Base-by-base conservation (phyloP, 208 protist species). In the Crithidia fasciculata region DNA sequence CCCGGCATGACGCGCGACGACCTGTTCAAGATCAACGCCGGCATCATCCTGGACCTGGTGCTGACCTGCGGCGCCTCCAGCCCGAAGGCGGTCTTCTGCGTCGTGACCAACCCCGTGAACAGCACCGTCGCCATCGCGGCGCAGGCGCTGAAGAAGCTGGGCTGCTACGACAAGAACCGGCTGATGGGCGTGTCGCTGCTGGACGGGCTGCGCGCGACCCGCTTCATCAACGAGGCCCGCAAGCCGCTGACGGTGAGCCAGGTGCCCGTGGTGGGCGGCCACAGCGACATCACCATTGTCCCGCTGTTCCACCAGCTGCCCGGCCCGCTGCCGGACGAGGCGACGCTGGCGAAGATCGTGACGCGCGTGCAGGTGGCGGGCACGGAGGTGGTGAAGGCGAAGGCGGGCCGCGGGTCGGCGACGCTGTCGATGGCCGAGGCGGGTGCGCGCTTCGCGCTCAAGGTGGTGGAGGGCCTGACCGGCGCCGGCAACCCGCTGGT, bases 61-160 rank as follows among this genome's bases (percentile, higher is more conserved):
- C 70, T 93, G 66, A 92, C 89, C 19, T 95, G 88, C 82, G 95
- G 78, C 37, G 67, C 84, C 58, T 58, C 79, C 59, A 96, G 89
- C 77, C 98, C 98, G 49, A 88, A 97, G 67, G 98, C 98, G 4
- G 74, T 88, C 64, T 87, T 98, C 80, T 84, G 88, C 74, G 90
- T 99, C 65, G 95, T 98, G 57, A 96, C 95, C 18, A 98, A 99
- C 95, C 98, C 98, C 43, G 97, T 99, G 68, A 99, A 98, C 92
- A 98, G 96, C 79, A 98, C 95, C 10, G 96, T 98, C 41, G 91
- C 97, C 62, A 98, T 99, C 80, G 92, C 90, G 56, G 95, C 94
- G 19, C 81, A 98, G 86, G 88, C 89, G 44, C 78, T 98, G 64
- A 96, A 97, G 89, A 94, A 91, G 81, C 78, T 88, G 50, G 92